Base-by-base conservation (phyloP, 2,329 filamentous ascomycete species). In the Sarocladiaceae sp. region DNA sequence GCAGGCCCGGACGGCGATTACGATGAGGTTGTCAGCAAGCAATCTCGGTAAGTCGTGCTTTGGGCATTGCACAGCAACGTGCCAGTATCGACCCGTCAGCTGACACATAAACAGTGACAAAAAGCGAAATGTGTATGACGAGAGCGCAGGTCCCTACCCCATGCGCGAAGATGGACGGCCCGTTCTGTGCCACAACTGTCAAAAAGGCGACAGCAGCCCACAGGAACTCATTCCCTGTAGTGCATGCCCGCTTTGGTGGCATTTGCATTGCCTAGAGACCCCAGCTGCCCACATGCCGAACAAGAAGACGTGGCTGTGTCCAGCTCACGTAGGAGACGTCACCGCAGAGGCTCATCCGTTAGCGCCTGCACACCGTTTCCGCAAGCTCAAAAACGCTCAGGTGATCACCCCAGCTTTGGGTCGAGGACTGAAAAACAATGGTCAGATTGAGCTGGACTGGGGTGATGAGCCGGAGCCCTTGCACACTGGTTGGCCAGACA, bases 181-280 rank as follows among this genome's bases (percentile, higher is more conserved):
- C 3, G 83, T 94, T 37, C 68, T 94, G 41, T 97, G 91, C 66
- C 80, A 84, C 58, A 69, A 70, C 34, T 97, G 91, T 66, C 76
- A 85, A 51, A 73, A 74, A 55, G 75, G 83, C 21, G 78, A 83
- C 35, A 69, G 76, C 16, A 64, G 68, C 50, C 54, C 60, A 29
- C 80, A 85, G 20, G 78, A 83, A 52, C 89, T 97, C 55, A 84
- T 96, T 53, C 81, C 85, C 35, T 98, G 91, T 68, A 89, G 89
- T 62, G 79, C 76, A 56, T 98, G 91, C 64, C 73, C 78, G 11
- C 74, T 88, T 26, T 76, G 83, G 58, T 98, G 90, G 85, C 93
- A 98, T 67, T 72, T 95, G 43, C 91, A 97, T 63, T 98, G 93
- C 64, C 70, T 95, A 13, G 83, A 94, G 58, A 87, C 88, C 21